Evolutionary conservation across 208 protist genomes (phyloP), one percentile per base, ranked within the genome.

Genomic region (Kentomonas sorsogonicus): DNA sequence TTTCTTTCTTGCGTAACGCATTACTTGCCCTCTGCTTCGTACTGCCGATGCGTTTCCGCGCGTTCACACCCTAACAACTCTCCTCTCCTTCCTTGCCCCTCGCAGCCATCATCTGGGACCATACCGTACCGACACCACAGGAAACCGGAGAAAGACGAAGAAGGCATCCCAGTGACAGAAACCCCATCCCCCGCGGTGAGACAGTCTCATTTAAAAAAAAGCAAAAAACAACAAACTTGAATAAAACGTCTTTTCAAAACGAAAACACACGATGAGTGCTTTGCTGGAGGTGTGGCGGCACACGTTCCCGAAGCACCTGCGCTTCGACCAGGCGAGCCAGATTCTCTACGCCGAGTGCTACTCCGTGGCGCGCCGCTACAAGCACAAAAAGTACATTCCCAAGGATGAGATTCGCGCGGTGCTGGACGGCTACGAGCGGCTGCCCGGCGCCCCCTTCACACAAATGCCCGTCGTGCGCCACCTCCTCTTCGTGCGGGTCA

Each of bases 391-490:
- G 60, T 91, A 91, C 48, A 88, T 95, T 38, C 76, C 83, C 2
- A 73, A 75, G 52, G 34, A 53, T 6, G 78, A 83, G 9, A 80
- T 95, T 26, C 66, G 69, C 30, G 51, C 80, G 26, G 60, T 93
- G 0, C 41, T 95, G 46, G 52, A 79, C 55, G 53, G 69, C 20
- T 93, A 89, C 54, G 57, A 51, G 20, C 57, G 60, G 1, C 60
- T 89, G 36, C 89, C 85, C 0, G 68, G 76, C 16, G 66, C 69
- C 10, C 76, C 80, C n/a, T 83, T 70, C 68, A 54, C 90, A 39
- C 80, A 89, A 53, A 61, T 91, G 27, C 89, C 89, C n/a, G 34
- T 95, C 20, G 51, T 95, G 7, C 79, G 89, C 30, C 85, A 93
- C 30, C 40, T 95, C 2, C 54, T 91, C 26, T 67, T 89, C 13